Evolutionary conservation across 345 rosid species (phyloP), one percentile per base, ranked within the genome.

Genomic region (Psidium guajava): DNA sequence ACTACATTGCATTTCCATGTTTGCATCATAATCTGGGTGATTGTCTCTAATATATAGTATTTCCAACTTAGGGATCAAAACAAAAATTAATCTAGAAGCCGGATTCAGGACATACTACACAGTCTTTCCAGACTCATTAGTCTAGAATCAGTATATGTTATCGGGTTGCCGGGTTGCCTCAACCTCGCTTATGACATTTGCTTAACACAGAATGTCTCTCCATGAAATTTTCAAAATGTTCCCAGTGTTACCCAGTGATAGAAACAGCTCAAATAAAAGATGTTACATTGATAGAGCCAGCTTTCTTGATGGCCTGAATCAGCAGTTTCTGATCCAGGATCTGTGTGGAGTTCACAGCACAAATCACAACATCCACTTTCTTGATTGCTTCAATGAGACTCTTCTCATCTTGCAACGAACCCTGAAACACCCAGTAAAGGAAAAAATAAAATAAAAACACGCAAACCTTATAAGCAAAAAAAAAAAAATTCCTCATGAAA

Each of bases 361-460:
- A 94, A 52, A 96, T 93, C 59, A 95, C 97, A 6, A 94, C 95
- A 87, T 96, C 98, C 75, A 95, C 98, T 88, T 85, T 92, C 87
- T 86, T 91, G 90, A 94, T 89, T 82, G 96, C 99, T 86, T 93
- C 95, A 47, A 83, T 85, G 16, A 96, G 92, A 87, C 93, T 92
- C 87, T 54, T 47, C 69, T 92, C 94, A 80, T 96, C 95, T 27
- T 95, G 93, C 87, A 95, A 83, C n/a, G 95, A 95, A 57, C 98
- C 97, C 98, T 96, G 83, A 40, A 82, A 32, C 52, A 80, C 83
- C 74, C 73, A 59, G 18, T 36, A 21, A 84, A 83, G 74, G 77
- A 40, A 55, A 11, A 55, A 21, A 18, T 77, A 0, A 6, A 82
- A 83, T 15, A 44, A 56, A 4, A 27, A 44, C 6, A 44, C 47